A percentile compares a stretch with the other conserved stretches of the same genome.
phyloP scores from a whole-genome alignment of 805 yeast species.

The Pichia phayaonensis region DNA sequence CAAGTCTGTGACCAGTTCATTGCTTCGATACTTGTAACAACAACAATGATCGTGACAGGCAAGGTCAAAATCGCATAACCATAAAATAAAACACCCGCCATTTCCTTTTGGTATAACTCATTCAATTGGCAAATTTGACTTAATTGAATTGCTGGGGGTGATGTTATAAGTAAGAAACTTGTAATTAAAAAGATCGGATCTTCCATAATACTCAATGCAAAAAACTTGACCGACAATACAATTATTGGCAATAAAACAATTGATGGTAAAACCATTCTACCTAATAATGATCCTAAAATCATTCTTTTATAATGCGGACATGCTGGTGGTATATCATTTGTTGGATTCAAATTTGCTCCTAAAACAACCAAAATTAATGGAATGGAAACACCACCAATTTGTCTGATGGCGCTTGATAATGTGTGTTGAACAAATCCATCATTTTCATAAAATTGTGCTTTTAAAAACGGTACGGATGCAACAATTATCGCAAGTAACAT shows the following conservation, averaged over 20 bases:
- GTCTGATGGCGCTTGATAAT: conserved; percentile 51
- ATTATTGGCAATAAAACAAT: conserved; percentile 59
- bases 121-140: conserved; percentile 76
- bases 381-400: conserved; percentile 67
- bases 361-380: conserved; percentile 69
- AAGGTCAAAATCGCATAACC: conserved; percentile 70
- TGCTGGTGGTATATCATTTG: conserved; percentile 58
- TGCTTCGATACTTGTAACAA: conserved; percentile 56
- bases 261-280: conserved; percentile 76
- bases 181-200: conserved; percentile 78
- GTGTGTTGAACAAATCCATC: conserved; percentile 62
- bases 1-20: conserved; percentile 28
- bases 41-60: conserved; percentile 69
- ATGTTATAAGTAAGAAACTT: conserved; percentile 63
- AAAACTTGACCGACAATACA: conserved; percentile 53
- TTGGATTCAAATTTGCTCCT: conserved; percentile 73
- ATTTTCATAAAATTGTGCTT: conserved; percentile 47
- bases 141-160: conserved; percentile 80
- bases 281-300: conserved; percentile 59
- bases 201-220: conserved; percentile 61
- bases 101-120: conserved; percentile 68
- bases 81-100: conserved; percentile 79
- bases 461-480: conserved; percentile 57
- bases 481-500: conserved; percentile 63
- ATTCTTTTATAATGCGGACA: conserved; percentile 55